These are phyloP conservation scores for Solanum lignicaule DNA, from an alignment of 257 asterid species.

Conservation along the genomic window DNA sequence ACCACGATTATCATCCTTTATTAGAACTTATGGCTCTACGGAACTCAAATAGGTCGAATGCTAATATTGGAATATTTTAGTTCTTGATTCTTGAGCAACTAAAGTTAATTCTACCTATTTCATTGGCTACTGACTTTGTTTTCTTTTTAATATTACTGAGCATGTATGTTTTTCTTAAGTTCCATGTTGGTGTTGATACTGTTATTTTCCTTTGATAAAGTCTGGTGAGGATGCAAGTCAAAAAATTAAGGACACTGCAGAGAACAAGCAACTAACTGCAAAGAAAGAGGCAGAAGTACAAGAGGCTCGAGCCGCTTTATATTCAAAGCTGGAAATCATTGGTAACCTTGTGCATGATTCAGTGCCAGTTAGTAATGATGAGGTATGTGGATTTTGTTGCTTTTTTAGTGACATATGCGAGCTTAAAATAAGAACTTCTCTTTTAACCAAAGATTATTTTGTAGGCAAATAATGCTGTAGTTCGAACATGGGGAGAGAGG, in stretches of 20 bases:
- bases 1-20: not conserved
- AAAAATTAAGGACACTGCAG: slow-evolving; percentile 40
- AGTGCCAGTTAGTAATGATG: slow-evolving; percentile 70
- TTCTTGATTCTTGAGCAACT: not conserved
- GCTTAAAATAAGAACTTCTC: not conserved
- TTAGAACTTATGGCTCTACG: not conserved
- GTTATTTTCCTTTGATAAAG: slow-evolving; percentile 19
- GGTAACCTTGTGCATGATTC: slow-evolving; percentile 96
- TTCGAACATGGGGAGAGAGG: slow-evolving; percentile 81
- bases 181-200: not conserved
- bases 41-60: not conserved
- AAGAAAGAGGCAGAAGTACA: slow-evolving; percentile 70
- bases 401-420: not conserved
- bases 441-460: slow-evolving; percentile 3
- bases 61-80: not conserved
- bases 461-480: slow-evolving; percentile 58
- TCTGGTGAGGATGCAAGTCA: slow-evolving; percentile 51
- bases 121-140: not conserved
- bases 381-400: slow-evolving; percentile 29
- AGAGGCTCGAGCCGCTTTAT: slow-evolving; percentile 56
- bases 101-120: not conserved
- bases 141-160: not conserved
- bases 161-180: not conserved
- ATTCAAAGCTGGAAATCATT: slow-evolving; percentile 44
- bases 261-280: slow-evolving; percentile 45